Conservation (phyloP, 192 early-diverging fungal genomes). For the Linnemannia exigua region DNA sequence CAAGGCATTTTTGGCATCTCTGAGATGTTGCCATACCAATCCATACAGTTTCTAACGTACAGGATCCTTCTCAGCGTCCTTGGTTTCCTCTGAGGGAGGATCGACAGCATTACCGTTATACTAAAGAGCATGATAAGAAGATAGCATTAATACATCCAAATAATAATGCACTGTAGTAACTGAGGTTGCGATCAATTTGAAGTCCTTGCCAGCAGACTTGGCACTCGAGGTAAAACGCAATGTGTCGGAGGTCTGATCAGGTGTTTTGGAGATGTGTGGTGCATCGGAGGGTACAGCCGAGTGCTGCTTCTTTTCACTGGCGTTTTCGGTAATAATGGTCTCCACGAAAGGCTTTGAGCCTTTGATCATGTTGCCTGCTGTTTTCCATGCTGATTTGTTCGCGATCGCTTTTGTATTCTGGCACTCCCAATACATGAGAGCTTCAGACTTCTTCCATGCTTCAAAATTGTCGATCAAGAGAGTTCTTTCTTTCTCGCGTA, state of each 20-base stretch:
- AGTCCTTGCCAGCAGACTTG: conserved; percentile 2
- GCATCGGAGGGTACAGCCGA: conserved; percentile 1
- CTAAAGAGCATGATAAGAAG: neutral
- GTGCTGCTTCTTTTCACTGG: conserved; percentile 16
- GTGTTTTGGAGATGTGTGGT: neutral
- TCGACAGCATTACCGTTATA: conserved; percentile 1
- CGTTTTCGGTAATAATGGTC: conserved; percentile 19
- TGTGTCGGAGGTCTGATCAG: neutral
- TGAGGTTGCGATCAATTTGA: no score
- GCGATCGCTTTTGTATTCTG: conserved; percentile 14
- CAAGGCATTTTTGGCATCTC: conserved; percentile 6
- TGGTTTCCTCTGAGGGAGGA: conserved; percentile 10
- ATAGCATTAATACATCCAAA: neutral
- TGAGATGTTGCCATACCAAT: conserved; percentile 9
- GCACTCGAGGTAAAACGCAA: conserved; percentile 3
- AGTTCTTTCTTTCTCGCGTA: conserved; percentile 7
- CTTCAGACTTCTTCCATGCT: conserved; percentile 18
- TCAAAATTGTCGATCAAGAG: conserved; percentile 17
- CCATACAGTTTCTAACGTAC: conserved; percentile 6
- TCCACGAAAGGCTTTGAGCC: conserved; percentile 22
- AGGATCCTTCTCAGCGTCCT: conserved; percentile 12
- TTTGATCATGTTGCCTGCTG: conserved; percentile 25
- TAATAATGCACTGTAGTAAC: neutral
- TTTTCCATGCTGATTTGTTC: conserved; percentile 21
- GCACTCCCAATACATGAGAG: conserved; percentile 13